Evolutionary conservation across 2,329 filamentous ascomycete species (phyloP).

Genomic region (Aureobasidium mangrovei): DNA sequence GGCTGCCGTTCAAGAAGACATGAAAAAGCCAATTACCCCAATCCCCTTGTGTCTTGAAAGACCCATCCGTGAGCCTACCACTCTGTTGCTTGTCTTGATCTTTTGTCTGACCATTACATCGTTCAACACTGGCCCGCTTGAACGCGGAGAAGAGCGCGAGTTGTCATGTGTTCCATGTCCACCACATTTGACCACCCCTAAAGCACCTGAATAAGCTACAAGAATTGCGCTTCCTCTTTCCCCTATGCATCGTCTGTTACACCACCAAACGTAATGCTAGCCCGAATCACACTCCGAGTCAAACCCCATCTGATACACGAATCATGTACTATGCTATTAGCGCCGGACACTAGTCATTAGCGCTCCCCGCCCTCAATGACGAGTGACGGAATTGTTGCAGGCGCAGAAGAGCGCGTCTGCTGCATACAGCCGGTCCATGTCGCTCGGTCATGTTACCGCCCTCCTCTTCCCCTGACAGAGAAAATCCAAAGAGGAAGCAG

Average conservation of each 20-base stretch:
- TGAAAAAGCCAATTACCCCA: too few species aligned
- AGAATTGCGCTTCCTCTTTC: too few species aligned
- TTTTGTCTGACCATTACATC: too few species aligned
- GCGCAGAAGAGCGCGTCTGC: neutral
- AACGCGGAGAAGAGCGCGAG: too few species aligned
- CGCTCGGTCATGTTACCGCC: neutral
- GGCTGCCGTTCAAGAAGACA: too few species aligned
- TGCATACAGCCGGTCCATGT: neutral
- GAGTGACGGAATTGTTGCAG: constrained; percentile 2
- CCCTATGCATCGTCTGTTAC: neutral
- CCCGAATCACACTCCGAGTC: neutral
- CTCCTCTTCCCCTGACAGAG: neutral
- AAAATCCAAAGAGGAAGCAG: neutral
- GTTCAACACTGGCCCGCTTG: too few species aligned
- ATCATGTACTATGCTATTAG: neutral
- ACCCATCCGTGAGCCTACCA: too few species aligned
- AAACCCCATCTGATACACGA: neutral
- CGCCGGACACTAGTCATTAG: constrained; percentile 5
- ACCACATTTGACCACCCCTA: too few species aligned
- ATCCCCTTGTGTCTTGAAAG: too few species aligned
- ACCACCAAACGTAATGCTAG: neutral
- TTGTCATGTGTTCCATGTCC: too few species aligned
- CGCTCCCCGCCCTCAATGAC: constrained; percentile 6
- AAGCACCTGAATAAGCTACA: too few species aligned
- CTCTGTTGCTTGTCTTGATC: too few species aligned